Percentiles rank a stretch among this genome's conserved stretches.
Conservation (phyloP, 306 rosid genomes). For the Gleditsia sinensis region DNA sequence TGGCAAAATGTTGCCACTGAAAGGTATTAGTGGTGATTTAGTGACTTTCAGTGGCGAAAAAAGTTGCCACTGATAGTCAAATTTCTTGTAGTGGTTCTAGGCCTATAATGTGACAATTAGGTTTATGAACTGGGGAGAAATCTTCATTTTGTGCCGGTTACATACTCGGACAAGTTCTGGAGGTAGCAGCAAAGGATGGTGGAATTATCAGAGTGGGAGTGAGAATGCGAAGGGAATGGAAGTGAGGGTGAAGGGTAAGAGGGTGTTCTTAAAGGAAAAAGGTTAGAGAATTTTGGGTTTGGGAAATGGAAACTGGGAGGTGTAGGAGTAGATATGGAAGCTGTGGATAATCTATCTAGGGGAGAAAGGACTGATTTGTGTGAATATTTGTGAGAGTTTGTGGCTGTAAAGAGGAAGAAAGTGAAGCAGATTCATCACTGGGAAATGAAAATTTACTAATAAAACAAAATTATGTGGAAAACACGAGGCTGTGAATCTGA, state of each 20-base stretch:
- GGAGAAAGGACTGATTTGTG: background rate
- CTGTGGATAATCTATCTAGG: slow-evolving; percentile 42
- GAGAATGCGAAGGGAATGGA: slow-evolving; percentile 37
- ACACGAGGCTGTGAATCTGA: background rate
- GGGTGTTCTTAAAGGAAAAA: slow-evolving; percentile 45
- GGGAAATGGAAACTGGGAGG: slow-evolving; percentile 65
- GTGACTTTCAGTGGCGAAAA: too few species aligned
- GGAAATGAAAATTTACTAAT: background rate
- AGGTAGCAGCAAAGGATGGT: slow-evolving; percentile 46
- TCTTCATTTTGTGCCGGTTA: too few species aligned
- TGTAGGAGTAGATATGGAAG: slow-evolving; percentile 62
- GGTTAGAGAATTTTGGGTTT: slow-evolving; percentile 44
- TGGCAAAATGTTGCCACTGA: too few species aligned
- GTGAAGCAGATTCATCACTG: background rate
- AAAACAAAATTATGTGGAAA: background rate
- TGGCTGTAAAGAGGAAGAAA: background rate
- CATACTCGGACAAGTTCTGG: too few species aligned
- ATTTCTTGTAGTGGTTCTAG: too few species aligned
- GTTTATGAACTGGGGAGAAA: too few species aligned
- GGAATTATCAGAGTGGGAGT: slow-evolving; percentile 28
- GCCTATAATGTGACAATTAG: too few species aligned
- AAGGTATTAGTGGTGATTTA: too few species aligned
- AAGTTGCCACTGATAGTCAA: too few species aligned
- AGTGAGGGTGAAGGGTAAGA: too few species aligned
- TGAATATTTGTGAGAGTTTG: background rate